phyloP scores from a whole-genome alignment of 805 yeast species.

The Yarrowia sp. region DNA sequence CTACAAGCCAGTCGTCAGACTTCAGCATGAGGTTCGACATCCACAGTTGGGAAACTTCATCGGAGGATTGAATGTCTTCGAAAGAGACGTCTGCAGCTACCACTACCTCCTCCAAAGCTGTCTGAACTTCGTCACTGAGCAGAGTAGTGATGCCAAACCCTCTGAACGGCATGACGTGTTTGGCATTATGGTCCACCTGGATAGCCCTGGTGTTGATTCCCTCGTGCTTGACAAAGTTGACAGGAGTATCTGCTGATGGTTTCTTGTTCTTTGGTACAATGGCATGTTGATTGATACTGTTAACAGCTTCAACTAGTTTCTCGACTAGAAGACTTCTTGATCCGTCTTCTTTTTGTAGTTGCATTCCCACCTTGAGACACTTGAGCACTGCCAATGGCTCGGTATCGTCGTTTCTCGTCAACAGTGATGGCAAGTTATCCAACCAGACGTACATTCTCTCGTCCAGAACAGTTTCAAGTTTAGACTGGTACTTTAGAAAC shows the following conservation, averaged over 20 bases:
- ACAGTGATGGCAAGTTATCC: slow-evolving; percentile 45
- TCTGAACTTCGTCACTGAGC: slow-evolving; percentile 7
- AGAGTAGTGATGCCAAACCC: slow-evolving; percentile 10
- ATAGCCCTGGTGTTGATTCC: neutral
- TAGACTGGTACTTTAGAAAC: slow-evolving; percentile 7
- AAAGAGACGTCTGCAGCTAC: slow-evolving; percentile 24
- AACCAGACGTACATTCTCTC: slow-evolving; percentile 47
- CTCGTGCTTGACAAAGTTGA: slow-evolving; percentile 21
- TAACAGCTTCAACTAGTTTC: slow-evolving; percentile 16
- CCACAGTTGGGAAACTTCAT: slow-evolving; percentile 1
- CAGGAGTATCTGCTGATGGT: slow-evolving; percentile 1
- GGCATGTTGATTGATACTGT: slow-evolving; percentile 4
- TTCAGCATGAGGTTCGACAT: slow-evolving; percentile 31
- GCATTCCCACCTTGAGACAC: slow-evolving; percentile 40
- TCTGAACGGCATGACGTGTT: slow-evolving; percentile 29
- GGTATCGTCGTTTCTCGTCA: slow-evolving; percentile 45
- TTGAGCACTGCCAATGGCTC: slow-evolving; percentile 40
- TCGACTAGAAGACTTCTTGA: slow-evolving; percentile 20
- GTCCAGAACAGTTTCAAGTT: slow-evolving; percentile 40
- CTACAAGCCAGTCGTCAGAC: slow-evolving; percentile 34
- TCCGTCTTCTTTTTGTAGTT: slow-evolving; percentile 21
- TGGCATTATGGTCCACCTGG: slow-evolving; percentile 29
- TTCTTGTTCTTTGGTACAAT: neutral
- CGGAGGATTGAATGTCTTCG: slow-evolving; percentile 14
- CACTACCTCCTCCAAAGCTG: slow-evolving; percentile 15